Evolutionary conservation across 805 yeast species (phyloP).

Genomic region (Ogataea paradorogensis): DNA sequence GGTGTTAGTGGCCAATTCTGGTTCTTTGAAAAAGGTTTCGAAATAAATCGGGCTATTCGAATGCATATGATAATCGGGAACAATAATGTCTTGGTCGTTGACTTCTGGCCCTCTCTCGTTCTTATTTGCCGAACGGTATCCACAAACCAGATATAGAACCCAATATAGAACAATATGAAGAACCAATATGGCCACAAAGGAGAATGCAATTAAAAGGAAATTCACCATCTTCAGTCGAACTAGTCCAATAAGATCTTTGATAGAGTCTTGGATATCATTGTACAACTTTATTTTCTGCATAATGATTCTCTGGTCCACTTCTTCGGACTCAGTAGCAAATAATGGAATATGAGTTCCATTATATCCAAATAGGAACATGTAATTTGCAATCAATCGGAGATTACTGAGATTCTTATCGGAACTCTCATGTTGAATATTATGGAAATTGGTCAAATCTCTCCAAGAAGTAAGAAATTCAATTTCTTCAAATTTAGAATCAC

Average conservation of each 20-base stretch:
- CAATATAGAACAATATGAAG: conserved; percentile 21
- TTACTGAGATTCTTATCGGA: conserved; percentile 8
- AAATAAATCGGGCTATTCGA: conserved; percentile 5
- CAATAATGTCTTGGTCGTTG: conserved; percentile 2
- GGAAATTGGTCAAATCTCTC: conserved; percentile 3
- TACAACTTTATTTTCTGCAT: conserved; percentile 16
- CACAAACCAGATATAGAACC: conserved; percentile 14
- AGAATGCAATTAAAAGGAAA: conserved; percentile 17
- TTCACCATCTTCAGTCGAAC: conserved; percentile 24
- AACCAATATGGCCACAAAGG: conserved; percentile 18
- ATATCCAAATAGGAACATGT: conserved; percentile 22
- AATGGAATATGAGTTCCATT: conserved; percentile 21
- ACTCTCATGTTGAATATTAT: neutral
- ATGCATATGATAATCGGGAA: conserved; percentile 7
- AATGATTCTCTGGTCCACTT: conserved; percentile 7
- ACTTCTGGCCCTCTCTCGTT: conserved; percentile 6
- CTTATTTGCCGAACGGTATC: neutral
- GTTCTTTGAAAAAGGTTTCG: neutral
- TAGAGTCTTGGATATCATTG: conserved; percentile 17
- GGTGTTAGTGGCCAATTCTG: neutral
- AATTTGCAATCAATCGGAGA: conserved; percentile 21
- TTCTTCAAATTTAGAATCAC: conserved; percentile 22
- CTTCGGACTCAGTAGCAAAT: conserved; percentile 12
- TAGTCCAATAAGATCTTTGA: conserved; percentile 14
- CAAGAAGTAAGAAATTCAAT: conserved; percentile 14